Evolutionary conservation across 176 grass and related monocot species (phyloP).

Genomic region (Echinochloa phyllopogon): DNA sequence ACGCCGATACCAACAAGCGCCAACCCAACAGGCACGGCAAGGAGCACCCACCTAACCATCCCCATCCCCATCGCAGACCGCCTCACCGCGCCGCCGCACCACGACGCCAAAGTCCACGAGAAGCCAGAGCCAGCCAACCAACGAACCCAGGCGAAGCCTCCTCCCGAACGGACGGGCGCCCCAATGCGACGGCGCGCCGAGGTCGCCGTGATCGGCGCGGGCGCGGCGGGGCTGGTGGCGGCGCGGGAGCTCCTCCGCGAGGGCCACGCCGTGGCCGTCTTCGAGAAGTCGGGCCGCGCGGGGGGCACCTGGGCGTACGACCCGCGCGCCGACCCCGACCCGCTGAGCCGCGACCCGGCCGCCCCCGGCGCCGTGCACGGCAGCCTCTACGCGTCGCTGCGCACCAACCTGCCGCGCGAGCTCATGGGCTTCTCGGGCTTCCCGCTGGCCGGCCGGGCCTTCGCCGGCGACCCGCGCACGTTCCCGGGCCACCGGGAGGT

Average conservation of each 20-base stretch:
- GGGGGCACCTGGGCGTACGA: slow-evolving; percentile 60
- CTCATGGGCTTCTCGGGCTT: slow-evolving; percentile 58
- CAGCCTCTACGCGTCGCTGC: slow-evolving; percentile 62
- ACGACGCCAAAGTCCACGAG: neutral
- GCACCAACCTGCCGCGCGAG: slow-evolving; percentile 60
- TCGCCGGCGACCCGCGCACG: slow-evolving; percentile 47
- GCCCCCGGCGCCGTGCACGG: slow-evolving; percentile 38
- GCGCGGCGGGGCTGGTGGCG: slow-evolving; percentile 48
- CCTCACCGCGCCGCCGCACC: neutral
- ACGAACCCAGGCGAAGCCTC: neutral
- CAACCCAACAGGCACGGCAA: neutral
- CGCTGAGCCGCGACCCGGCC: slow-evolving; percentile 26
- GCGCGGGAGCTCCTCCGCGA: slow-evolving; percentile 56
- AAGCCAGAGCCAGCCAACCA: neutral
- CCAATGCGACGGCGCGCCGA: slow-evolving; percentile 20
- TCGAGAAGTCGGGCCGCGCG: slow-evolving; percentile 53
- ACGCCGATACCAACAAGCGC: neutral
- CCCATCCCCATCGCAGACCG: neutral
- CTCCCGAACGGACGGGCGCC: neutral
- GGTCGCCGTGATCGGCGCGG: slow-evolving; percentile 61
- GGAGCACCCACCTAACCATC: neutral
- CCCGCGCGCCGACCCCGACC: slow-evolving; percentile 41
- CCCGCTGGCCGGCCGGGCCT: slow-evolving; percentile 4
- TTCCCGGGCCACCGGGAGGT: slow-evolving; percentile 61
- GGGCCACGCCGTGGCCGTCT: slow-evolving; percentile 51